Evolutionary conservation across 75 land plant species (phyloP).

Genomic region (Cunninghamia lanceolata): DNA sequence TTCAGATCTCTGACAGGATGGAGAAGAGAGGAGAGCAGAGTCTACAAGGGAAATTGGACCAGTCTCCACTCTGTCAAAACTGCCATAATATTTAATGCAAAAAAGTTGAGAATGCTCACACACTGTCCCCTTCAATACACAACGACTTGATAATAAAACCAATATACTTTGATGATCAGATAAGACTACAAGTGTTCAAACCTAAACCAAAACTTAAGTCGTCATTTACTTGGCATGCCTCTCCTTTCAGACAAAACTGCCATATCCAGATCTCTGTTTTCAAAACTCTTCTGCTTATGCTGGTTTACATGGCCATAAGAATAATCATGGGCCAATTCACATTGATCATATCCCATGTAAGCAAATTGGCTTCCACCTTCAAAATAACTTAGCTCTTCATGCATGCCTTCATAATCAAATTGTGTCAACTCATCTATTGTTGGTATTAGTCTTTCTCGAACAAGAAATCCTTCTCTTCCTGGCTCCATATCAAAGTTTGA

Average conservation of each 20-base stretch:
- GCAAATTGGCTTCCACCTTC: conserved; percentile 1
- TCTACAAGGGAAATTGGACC: too few species aligned
- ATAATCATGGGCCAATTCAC: neutral
- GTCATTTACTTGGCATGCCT: neutral
- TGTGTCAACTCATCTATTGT: conserved; percentile 1
- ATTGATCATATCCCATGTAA: neutral
- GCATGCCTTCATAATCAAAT: conserved; percentile 20
- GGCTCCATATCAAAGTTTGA: conserved; percentile 3
- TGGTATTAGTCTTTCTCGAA: conserved; percentile 11
- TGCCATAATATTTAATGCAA: conserved; percentile 88
- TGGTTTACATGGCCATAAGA: neutral
- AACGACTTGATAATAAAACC: conserved; percentile 70
- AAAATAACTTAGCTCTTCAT: conserved; percentile 11
- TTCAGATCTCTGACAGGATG: too few species aligned
- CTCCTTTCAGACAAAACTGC: conserved; percentile 1
- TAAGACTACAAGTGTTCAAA: too few species aligned
- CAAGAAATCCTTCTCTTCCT: neutral
- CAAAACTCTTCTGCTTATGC: conserved; percentile 6
- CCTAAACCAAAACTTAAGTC: too few species aligned
- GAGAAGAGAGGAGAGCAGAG: too few species aligned
- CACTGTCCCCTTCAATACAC: conserved; percentile 66
- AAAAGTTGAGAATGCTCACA: conserved; percentile 78
- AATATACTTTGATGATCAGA: conserved; percentile 87
- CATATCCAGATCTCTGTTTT: neutral
- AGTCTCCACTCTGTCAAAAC: too few species aligned